A percentile compares a stretch with the other conserved stretches of the same genome.
Conservation (phyloP, 2,329 filamentous ascomycete species). For the Fusarium sp. region DNA sequence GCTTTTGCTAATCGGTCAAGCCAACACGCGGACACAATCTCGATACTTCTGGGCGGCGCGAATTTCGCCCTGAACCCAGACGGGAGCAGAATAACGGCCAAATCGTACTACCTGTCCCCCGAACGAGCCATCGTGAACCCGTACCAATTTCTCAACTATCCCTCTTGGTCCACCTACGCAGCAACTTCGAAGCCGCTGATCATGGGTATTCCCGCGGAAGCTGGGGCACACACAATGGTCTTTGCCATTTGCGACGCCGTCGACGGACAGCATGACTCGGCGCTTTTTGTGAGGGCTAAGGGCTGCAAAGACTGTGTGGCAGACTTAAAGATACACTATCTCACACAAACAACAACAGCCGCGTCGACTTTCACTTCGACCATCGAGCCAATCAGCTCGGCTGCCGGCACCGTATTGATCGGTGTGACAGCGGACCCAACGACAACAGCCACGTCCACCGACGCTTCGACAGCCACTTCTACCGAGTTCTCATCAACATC, state of each 20-base stretch:
- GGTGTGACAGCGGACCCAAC: neutral
- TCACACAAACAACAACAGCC: neutral
- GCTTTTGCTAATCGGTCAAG: neutral
- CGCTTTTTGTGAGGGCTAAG: neutral
- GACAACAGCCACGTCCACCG: neutral
- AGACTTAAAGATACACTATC: neutral
- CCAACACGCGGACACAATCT: neutral
- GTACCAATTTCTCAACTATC: neutral
- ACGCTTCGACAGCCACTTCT: neutral
- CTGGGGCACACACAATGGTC: conserved; percentile 1
- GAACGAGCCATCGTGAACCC: neutral
- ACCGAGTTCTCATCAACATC: neutral
- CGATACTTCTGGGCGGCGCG: neutral
- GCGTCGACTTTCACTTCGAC: neutral
- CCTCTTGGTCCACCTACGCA: neutral
- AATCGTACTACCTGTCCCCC: neutral
- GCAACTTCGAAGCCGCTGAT: neutral
- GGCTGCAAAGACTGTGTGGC: neutral
- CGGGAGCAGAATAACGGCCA: neutral
- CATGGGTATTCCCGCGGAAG: neutral
- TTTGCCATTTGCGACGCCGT: conserved; percentile 4
- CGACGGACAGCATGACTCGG: neutral
- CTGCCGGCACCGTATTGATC: neutral
- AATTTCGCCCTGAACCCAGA: neutral
- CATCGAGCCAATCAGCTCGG: neutral